Evolutionary conservation across 1,139 yeast species (phyloP).

Genomic region (Torulaspora globosa): DNA sequence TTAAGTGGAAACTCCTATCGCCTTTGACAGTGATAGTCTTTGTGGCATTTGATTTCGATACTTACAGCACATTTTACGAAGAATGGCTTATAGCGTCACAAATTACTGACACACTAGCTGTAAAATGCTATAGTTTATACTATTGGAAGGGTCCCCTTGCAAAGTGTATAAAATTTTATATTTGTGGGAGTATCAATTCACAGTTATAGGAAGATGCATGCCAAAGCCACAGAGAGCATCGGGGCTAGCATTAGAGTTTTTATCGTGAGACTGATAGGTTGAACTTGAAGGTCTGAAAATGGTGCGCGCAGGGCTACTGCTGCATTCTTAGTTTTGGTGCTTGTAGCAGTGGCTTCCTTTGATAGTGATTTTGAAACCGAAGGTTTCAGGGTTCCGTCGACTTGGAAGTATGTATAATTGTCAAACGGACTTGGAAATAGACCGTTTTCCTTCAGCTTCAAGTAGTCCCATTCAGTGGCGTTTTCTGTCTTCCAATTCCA

Average conservation of each 20-base stretch:
- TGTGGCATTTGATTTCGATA: not conserved
- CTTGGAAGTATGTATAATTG: conserved; percentile 33
- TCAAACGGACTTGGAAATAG: conserved; percentile 62
- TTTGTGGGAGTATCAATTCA: not conserved
- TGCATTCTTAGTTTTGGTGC: conserved; percentile 6
- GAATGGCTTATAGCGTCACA: not conserved
- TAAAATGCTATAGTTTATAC: not conserved
- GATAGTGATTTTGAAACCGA: conserved; percentile 21
- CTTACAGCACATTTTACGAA: not conserved
- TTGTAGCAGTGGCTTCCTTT: conserved; percentile 16
- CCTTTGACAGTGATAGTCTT: not conserved
- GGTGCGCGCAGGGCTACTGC: conserved; percentile 2
- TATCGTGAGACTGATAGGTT: not conserved
- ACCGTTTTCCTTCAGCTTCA: conserved; percentile 45
- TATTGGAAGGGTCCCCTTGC: too few relatives aligned
- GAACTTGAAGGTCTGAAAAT: not conserved
- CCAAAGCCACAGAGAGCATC: not conserved
- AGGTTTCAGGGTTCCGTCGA: conserved; percentile 26
- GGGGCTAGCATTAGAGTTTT: conserved; percentile 1
- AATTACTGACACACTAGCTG: not conserved
- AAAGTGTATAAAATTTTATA: too few relatives aligned
- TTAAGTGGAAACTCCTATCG: not conserved
- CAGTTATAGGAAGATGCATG: conserved; percentile 1
- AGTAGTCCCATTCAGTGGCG: conserved; percentile 61
- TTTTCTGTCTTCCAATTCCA: conserved; percentile 68